A percentile compares a stretch with the other conserved stretches of the same genome.
phyloP scores from a whole-genome alignment of 2,329 filamentous ascomycete genomes.

The Phymatotrichopsis omnivora region DNA sequence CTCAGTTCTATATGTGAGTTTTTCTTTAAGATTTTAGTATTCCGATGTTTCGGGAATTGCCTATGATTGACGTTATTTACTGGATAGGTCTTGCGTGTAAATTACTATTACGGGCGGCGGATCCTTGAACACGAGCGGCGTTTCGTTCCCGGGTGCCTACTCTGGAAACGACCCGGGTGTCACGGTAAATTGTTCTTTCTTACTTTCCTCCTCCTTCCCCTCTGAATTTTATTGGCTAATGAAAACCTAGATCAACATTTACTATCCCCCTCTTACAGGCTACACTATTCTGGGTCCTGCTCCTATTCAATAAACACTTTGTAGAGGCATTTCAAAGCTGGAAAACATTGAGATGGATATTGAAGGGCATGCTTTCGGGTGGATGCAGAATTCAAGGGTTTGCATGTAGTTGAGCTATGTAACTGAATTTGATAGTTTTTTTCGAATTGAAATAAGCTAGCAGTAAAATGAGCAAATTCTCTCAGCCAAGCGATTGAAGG shows the following conservation, averaged over 20 bases:
- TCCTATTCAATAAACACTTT: too few relatives aligned
- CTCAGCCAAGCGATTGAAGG: too few relatives aligned
- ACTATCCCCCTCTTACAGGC: slow-evolving; percentile 4
- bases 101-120: slow-evolving; percentile 30
- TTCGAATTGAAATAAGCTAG: too few relatives aligned
- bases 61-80: not conserved
- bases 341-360: too few relatives aligned
- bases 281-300: slow-evolving; percentile 9
- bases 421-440: too few relatives aligned
- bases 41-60: not conserved
- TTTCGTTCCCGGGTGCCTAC: slow-evolving; percentile 32
- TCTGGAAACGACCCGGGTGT: slow-evolving; percentile 24
- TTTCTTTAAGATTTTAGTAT: not conserved
- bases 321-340: too few relatives aligned
- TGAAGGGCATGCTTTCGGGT: too few relatives aligned
- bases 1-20: slow-evolving; percentile 27
- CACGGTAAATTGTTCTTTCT: slow-evolving; percentile 15
- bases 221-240: not conserved
- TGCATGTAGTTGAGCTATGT: too few relatives aligned
- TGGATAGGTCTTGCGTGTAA: slow-evolving; percentile 30
- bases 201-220: not conserved
- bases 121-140: slow-evolving; percentile 24
- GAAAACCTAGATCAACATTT: slow-evolving; percentile 14
- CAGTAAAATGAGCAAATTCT: too few relatives aligned
- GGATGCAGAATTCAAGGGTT: too few relatives aligned